A percentile compares a stretch with the other conserved stretches of the same genome.
phyloP scores from a whole-genome alignment of 2,329 filamentous ascomycete genomes.

The Epichloe hybrida region DNA sequence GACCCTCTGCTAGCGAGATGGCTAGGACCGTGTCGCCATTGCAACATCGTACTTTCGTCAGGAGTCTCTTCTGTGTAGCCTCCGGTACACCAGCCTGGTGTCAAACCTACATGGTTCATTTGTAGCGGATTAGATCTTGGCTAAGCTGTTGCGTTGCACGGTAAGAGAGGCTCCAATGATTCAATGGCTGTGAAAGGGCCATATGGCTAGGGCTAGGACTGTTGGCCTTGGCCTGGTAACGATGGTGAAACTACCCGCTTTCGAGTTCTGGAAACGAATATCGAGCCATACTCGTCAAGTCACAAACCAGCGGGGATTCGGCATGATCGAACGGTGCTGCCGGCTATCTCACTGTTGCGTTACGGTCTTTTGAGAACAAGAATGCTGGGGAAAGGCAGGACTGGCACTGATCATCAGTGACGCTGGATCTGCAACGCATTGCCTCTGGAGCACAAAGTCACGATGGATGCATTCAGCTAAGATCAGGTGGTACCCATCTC shows the following conservation, averaged over 20 bases:
- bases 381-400: background rate
- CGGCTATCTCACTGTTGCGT: background rate
- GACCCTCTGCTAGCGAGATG: slow-evolving; percentile 1
- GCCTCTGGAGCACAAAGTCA: background rate
- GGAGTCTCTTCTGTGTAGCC: background rate
- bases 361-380: background rate
- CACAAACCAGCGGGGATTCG: background rate
- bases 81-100: background rate
- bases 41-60: background rate
- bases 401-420: background rate
- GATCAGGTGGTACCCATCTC: slow-evolving; percentile 4
- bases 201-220: too few species aligned
- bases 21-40: background rate
- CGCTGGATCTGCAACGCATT: background rate
- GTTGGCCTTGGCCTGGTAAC: background rate
- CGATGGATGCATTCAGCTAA: background rate
- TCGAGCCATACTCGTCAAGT: background rate
- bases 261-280: background rate
- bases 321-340: background rate
- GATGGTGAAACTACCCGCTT: background rate
- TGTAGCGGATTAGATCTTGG: background rate
- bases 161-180: background rate
- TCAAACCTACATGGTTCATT: background rate
- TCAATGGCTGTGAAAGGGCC: background rate
- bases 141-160: background rate